These are phyloP conservation scores for Hondaea fermentalgiana DNA, from an alignment of 108 stramenopile genomes.

Conservation along the genomic window DNA sequence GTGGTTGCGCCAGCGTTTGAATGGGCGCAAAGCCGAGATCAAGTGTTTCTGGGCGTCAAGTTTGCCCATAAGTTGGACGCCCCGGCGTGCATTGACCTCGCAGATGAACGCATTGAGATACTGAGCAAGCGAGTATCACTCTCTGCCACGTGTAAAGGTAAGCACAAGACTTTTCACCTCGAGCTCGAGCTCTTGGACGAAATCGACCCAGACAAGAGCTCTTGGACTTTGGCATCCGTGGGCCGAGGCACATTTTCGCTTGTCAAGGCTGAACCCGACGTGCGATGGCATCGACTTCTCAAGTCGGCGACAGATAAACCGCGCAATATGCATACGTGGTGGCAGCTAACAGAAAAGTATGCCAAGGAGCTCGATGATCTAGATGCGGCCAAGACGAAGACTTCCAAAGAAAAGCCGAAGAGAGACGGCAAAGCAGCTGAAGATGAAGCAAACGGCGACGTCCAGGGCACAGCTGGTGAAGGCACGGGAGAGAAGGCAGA, in stretches of 20 bases:
- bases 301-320: conserved; percentile 21
- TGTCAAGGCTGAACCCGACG: background rate
- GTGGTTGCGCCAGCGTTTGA: conserved; percentile 32
- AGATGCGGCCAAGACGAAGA: conserved; percentile 17
- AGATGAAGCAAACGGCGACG: background rate
- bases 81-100: conserved; percentile 30
- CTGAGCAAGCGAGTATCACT: background rate
- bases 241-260: conserved; percentile 37
- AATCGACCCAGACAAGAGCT: conserved; percentile 24
- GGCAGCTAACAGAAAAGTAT: conserved; percentile 32
- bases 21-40: conserved; percentile 35
- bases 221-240: conserved; percentile 28
- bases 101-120: background rate
- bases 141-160: background rate
- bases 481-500: background rate
- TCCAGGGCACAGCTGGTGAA: background rate
- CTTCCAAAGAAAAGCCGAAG: conserved; percentile 8
- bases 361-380: conserved; percentile 27
- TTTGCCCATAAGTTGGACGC: conserved; percentile 42
- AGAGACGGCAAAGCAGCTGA: background rate
- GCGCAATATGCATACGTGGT: conserved; percentile 40
- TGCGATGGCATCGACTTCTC: conserved; percentile 29
- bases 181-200: conserved; percentile 11
- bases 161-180: conserved; percentile 28
- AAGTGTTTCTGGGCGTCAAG: conserved; percentile 32